These are phyloP conservation scores for Saturnispora serradocipensis DNA, from an alignment of 805 yeast species.

Conservation along the genomic window DNA sequence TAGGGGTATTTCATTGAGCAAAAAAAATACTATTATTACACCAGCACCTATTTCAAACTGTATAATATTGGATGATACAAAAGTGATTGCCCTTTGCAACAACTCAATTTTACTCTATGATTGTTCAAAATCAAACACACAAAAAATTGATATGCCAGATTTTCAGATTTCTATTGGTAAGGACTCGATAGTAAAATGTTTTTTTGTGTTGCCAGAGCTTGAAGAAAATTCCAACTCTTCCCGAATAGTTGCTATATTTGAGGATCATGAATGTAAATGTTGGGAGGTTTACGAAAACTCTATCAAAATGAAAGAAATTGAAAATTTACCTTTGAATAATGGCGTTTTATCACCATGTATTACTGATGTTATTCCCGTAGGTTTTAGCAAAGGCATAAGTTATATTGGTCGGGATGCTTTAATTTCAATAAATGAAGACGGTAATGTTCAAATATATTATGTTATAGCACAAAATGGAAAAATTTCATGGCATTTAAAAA, in stretches of 20 bases:
- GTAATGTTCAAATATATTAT: conserved; percentile 41
- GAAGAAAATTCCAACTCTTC: conserved; percentile 18
- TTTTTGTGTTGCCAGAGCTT: conserved; percentile 31
- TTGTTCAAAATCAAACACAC: conserved; percentile 26
- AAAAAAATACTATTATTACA: conserved; percentile 32
- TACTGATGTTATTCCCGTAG: conserved; percentile 62
- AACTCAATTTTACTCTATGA: conserved; percentile 51
- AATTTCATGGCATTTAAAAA: conserved; percentile 46
- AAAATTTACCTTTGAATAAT: conserved; percentile 28
- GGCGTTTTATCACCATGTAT: conserved; percentile 22
- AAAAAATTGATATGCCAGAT: neutral
- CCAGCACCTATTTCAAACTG: conserved; percentile 40
- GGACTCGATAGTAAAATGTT: conserved; percentile 17
- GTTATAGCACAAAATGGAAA: conserved; percentile 19
- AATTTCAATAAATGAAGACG: conserved; percentile 46
- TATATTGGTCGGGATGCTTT: conserved; percentile 36
- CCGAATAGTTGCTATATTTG: conserved; percentile 44
- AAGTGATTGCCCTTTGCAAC: conserved; percentile 38
- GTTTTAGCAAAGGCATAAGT: conserved; percentile 32
- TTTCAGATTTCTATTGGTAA: neutral
- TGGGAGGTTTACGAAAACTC: conserved; percentile 34
- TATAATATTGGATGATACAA: conserved; percentile 40
- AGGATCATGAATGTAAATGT: conserved; percentile 27
- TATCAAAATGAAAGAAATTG: conserved; percentile 13
- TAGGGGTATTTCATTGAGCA: conserved; percentile 24